Evolutionary conservation across 2,329 filamentous ascomycete genomes (phyloP).

Genomic region (Fusarium coicis): DNA sequence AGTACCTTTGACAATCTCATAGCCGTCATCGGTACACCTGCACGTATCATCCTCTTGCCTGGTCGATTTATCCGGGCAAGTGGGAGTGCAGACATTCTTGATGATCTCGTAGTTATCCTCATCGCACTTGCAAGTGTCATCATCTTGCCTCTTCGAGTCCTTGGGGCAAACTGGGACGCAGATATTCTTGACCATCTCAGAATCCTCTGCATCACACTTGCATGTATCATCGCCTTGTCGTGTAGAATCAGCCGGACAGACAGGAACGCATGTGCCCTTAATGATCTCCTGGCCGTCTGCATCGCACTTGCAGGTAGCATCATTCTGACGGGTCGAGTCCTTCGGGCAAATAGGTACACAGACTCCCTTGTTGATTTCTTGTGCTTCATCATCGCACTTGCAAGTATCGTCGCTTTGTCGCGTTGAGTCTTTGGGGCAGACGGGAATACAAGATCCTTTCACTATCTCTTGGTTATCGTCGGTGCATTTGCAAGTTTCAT

Average conservation of each 20-base stretch:
- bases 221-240: neutral
- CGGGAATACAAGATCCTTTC: neutral
- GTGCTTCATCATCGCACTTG: neutral
- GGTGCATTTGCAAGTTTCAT: neutral
- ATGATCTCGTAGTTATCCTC: neutral
- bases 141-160: rapidly evolving
- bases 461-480: too few relatives aligned
- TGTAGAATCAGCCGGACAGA: neutral
- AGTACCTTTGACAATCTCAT: neutral
- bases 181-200: neutral
- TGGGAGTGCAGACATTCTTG: neutral
- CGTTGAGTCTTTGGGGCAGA: neutral
- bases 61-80: neutral
- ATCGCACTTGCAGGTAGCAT: neutral
- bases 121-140: neutral
- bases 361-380: too few relatives aligned
- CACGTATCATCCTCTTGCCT: neutral
- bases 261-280: neutral
- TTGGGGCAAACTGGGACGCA: neutral
- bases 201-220: neutral
- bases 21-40: neutral
- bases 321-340: neutral
- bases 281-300: neutral
- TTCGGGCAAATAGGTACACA: neutral
- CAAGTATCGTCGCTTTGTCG: neutral